These are phyloP conservation scores for Aegle marmelos DNA, from an alignment of 345 rosid species.

Conservation along the genomic window DNA sequence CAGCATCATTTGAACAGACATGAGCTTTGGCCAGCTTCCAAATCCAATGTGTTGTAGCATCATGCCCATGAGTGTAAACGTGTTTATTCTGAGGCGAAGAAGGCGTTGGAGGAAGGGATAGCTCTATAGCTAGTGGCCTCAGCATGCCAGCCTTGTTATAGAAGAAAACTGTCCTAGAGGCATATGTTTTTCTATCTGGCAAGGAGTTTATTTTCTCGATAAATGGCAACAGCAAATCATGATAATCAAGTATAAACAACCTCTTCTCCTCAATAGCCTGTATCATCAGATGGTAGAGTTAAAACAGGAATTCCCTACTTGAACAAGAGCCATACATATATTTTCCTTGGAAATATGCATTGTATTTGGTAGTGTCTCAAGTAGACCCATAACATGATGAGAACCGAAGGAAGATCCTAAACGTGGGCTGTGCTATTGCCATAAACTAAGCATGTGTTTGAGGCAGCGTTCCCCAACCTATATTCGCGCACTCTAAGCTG, in stretches of 20 bases:
- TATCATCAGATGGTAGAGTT: slow-evolving; percentile 13
- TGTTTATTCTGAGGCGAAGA: slow-evolving; percentile 48
- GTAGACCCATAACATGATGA: not conserved
- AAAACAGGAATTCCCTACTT: not conserved
- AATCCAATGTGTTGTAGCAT: slow-evolving; percentile 81
- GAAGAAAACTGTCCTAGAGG: slow-evolving; percentile 76
- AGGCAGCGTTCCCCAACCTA: too few species aligned
- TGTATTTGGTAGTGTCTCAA: not conserved
- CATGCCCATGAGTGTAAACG: slow-evolving; percentile 71
- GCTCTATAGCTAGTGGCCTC: slow-evolving; percentile 83
- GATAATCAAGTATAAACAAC: slow-evolving; percentile 78
- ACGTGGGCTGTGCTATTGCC: not conserved
- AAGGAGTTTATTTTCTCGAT: slow-evolving; percentile 67
- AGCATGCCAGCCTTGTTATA: slow-evolving; percentile 40
- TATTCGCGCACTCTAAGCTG: too few species aligned
- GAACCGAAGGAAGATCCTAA: not conserved
- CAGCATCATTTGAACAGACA: slow-evolving; percentile 83
- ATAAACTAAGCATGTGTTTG: too few species aligned
- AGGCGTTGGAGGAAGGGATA: slow-evolving; percentile 65
- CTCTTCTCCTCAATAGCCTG: slow-evolving; percentile 88
- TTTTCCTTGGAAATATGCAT: not conserved
- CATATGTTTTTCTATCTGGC: slow-evolving; percentile 73
- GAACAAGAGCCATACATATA: not conserved
- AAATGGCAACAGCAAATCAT: slow-evolving; percentile 85
- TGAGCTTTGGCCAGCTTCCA: slow-evolving; percentile 98